Evolutionary conservation across 345 rosid genomes (phyloP), one percentile per base, ranked within the genome.

Genomic region (Arabis hirsuta): DNA sequence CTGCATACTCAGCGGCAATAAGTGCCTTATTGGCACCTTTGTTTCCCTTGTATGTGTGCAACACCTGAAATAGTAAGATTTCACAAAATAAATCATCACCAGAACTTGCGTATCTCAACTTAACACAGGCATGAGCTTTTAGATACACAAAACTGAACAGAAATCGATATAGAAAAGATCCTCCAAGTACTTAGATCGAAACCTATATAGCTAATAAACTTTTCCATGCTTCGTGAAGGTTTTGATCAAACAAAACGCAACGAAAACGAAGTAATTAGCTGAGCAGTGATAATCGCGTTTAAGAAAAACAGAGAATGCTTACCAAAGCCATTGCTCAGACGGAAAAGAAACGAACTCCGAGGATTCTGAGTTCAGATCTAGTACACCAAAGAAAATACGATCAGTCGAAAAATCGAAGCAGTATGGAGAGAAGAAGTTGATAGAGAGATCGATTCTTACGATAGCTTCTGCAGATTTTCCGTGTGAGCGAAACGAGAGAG

Each of bases 1-100:
- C 97, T 0, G 81, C 73, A 78, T 92, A 96, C 79, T 96, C 98
- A 0, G 90, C 99, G n/a, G 84, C 87, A 74, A 96, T 90, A 19
- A 87, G 97, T 59, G 87, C 55, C 85, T 96, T 92, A 73, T 11
- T 63, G 8, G 79, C 90, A 84, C 86, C 91, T 75, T 85, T 92
- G 87, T 96, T 87, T 3, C 69, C 80, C 26, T 82, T 81, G 51
- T 73, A 78, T 0, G 91, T 79, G 54, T 92, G 86, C 76, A 96
- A 32, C 11, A 90, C 86, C 98, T 96, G 71, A 41, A 68, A 58
- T n/a, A 27, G 12, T 0, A 56, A 6, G 1, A 20, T 64, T 22
- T 8, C 24, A 34, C 38, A 34, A 34, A 9, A 56, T 31, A 51
- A 31, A 32, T 36, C 10, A 36, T 9, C 41, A 34, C 6, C 38